phyloP scores from a whole-genome alignment of 805 yeast genomes.

The Cyberlindnera subsufficiens region DNA sequence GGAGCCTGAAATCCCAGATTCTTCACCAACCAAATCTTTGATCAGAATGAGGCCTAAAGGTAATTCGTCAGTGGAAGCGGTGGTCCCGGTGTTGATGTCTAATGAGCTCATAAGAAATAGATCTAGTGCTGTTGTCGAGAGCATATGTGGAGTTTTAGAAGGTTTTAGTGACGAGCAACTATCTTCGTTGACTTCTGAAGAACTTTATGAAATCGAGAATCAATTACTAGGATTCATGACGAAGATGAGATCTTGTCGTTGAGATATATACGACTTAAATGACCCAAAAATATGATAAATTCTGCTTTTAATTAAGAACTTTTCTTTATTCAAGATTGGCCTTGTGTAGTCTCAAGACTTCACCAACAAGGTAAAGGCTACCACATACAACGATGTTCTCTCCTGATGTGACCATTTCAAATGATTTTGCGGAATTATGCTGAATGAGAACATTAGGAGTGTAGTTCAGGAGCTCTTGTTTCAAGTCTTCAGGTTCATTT shows the following conservation, averaged over 20 bases:
- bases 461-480: constrained; percentile 20
- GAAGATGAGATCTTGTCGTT: constrained; percentile 9
- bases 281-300: neutral
- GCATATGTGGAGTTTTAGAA: constrained; percentile 1
- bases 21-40: neutral
- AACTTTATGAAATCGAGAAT: constrained; percentile 12
- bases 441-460: constrained; percentile 24
- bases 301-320: no score
- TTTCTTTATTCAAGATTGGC: constrained; percentile 9
- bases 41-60: neutral
- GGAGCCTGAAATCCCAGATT: no score
- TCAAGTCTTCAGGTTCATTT: constrained; percentile 25
- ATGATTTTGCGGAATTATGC: constrained; percentile 23
- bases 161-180: constrained; percentile 4
- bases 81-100: no score
- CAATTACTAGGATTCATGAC: constrained; percentile 5
- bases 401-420: constrained; percentile 18
- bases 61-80: no score
- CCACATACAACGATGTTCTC: constrained; percentile 53
- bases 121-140: no score
- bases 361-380: constrained; percentile 61
- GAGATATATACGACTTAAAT: neutral
- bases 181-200: constrained; percentile 2
- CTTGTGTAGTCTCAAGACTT: constrained; percentile 36
- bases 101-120: no score